phyloP scores from a whole-genome alignment of 1,284 basidiomycete genomes.

The Cutaneotrichosporon sp. region DNA sequence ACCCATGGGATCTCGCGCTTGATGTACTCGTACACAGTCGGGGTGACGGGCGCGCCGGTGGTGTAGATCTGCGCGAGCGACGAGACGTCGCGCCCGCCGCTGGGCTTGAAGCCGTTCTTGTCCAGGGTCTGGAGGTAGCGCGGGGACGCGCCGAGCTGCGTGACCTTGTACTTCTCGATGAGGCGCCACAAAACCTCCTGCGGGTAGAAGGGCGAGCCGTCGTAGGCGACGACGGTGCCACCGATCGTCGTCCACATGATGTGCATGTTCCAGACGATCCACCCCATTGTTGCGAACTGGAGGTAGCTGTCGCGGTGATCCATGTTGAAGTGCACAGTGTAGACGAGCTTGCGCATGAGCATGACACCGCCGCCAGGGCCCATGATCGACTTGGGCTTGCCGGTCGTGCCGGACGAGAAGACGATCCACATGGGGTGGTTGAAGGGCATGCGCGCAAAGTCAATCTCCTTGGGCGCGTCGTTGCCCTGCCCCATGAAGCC shows the following conservation, averaged over 20 bases:
- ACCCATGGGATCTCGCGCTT: slow-evolving; percentile 27
- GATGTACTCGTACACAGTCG: slow-evolving; percentile 32
- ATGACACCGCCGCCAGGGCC: slow-evolving; percentile 37
- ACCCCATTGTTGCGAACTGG: slow-evolving; percentile 43
- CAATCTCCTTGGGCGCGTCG: slow-evolving; percentile 29
- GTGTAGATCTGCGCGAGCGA: slow-evolving; percentile 39
- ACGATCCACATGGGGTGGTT: slow-evolving; percentile 46
- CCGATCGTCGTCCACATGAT: slow-evolving; percentile 35
- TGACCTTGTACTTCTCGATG: slow-evolving; percentile 37
- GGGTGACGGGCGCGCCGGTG: slow-evolving; percentile 43
- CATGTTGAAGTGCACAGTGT: slow-evolving; percentile 21
- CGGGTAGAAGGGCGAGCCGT: slow-evolving; percentile 47
- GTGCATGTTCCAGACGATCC: slow-evolving; percentile 48
- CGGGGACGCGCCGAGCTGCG: slow-evolving; percentile 41
- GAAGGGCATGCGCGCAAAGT: slow-evolving; percentile 30
- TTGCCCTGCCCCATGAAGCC: slow-evolving; percentile 23
- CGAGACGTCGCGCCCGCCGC: slow-evolving; percentile 25
- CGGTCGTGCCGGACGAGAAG: slow-evolving; percentile 50
- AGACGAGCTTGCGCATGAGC: slow-evolving; percentile 25
- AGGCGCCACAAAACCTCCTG: slow-evolving; percentile 34
- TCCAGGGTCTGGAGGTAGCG: slow-evolving; percentile 33
- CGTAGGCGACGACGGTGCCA: slow-evolving; percentile 40
- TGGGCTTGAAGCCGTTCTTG: slow-evolving; percentile 23
- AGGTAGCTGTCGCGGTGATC: slow-evolving; percentile 37
- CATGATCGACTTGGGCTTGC: slow-evolving; percentile 51